Conservation (phyloP, 306 rosid genomes). For the Nissolia schottii region DNA sequence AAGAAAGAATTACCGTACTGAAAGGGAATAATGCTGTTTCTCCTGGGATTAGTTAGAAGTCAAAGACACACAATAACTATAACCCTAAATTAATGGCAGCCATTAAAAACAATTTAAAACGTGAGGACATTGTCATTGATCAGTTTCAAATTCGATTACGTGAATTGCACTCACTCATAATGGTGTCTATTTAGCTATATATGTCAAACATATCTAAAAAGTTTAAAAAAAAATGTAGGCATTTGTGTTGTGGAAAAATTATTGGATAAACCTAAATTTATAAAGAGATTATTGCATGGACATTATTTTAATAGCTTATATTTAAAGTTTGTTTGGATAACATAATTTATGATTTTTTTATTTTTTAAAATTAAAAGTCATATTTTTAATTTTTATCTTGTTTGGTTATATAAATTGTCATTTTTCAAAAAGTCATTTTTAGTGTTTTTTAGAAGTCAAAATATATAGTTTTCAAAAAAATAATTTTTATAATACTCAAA, state of each 20-base stretch:
- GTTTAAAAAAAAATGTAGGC: neutral
- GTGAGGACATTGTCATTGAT: slow-evolving; percentile 12
- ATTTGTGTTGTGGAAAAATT: neutral
- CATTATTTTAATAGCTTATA: too few relatives aligned
- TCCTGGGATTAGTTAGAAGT: neutral
- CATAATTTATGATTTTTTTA: too few relatives aligned
- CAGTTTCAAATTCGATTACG: neutral
- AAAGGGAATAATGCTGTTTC: neutral
- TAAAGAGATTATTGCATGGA: too few relatives aligned
- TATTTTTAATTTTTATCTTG: too few relatives aligned
- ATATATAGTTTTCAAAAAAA: too few relatives aligned
- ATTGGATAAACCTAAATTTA: too few relatives aligned
- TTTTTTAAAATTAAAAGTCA: too few relatives aligned
- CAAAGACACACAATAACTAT: neutral
- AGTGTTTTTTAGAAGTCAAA: too few relatives aligned
- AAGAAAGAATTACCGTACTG: neutral
- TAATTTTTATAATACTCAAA: too few relatives aligned
- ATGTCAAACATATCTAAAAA: neutral
- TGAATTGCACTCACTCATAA: neutral
- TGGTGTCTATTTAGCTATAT: neutral
- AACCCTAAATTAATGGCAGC: neutral
- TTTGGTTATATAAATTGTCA: too few relatives aligned
- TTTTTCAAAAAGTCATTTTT: too few relatives aligned
- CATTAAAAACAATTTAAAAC: slow-evolving; percentile 17
- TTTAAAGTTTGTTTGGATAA: too few relatives aligned